Evolutionary conservation across 1,284 basidiomycete genomes (phyloP).

Genomic region (Singerocomus rubriflavus): DNA sequence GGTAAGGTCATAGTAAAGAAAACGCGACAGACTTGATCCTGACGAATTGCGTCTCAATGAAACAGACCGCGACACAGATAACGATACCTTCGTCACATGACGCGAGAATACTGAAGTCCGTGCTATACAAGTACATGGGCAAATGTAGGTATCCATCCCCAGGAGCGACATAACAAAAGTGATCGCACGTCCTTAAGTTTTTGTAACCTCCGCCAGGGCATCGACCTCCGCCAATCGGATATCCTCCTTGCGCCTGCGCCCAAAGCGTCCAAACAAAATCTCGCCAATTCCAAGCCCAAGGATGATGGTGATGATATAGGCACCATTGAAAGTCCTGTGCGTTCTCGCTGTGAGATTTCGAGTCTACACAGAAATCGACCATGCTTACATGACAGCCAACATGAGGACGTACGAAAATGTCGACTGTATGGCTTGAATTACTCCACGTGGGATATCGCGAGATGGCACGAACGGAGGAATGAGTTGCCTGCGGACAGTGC

Average conservation of each 20-base stretch:
- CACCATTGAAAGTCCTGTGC: conserved; percentile 71
- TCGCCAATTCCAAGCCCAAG: conserved; percentile 64
- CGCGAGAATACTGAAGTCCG: background rate
- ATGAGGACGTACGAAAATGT: conserved; percentile 59
- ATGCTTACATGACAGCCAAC: conserved; percentile 68
- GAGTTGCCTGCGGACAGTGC: conserved; percentile 21
- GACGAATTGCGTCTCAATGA: no score
- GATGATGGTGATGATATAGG: conserved; percentile 65
- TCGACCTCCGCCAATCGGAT: background rate
- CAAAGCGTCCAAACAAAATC: conserved; percentile 57
- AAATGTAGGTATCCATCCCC: background rate
- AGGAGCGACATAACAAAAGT: background rate
- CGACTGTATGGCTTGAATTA: conserved; percentile 54
- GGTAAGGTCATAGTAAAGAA: no score
- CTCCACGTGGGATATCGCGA: conserved; percentile 63
- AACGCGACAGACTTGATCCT: no score
- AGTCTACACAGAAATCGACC: background rate
- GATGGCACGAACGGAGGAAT: conserved; percentile 56
- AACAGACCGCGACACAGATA: no score
- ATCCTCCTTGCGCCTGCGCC: conserved; percentile 23
- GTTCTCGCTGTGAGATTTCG: conserved; percentile 8
- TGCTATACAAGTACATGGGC: background rate
- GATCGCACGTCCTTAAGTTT: background rate
- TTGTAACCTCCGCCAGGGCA: background rate
- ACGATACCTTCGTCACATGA: background rate